phyloP scores from a whole-genome alignment of 2,329 filamentous ascomycete genomes.

The Botrytis byssoidea region DNA sequence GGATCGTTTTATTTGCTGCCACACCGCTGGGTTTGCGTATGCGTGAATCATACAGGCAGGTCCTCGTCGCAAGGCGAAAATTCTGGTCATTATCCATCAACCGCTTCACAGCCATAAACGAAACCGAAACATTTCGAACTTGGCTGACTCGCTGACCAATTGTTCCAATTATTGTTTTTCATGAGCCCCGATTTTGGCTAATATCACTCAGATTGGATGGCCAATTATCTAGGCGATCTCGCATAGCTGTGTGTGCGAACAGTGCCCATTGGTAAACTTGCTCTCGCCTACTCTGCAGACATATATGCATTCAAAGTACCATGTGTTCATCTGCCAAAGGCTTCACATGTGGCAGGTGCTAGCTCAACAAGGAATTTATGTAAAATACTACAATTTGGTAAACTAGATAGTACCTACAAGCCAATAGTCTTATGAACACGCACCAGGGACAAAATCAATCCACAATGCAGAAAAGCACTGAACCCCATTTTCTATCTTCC shows the following conservation, averaged over 20 bases:
- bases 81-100: neutral
- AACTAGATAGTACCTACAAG: slow-evolving; percentile 4
- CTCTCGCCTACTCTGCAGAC: neutral
- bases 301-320: neutral
- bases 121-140: neutral
- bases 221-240: neutral
- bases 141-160: neutral
- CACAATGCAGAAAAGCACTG: neutral
- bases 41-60: neutral
- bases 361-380: neutral
- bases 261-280: neutral
- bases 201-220: neutral
- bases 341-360: neutral
- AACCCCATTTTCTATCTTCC: neutral
- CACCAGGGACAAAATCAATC: neutral
- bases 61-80: slow-evolving; percentile 2
- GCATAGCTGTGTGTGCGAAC: neutral
- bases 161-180: neutral
- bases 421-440: neutral
- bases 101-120: neutral
- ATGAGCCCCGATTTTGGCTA: neutral
- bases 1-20: slow-evolving; percentile 14
- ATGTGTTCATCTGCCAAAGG: neutral
- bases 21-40: neutral
- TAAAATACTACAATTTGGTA: neutral